These are phyloP conservation scores for Dothidotthia symphoricarpi DNA, from an alignment of 2,329 filamentous ascomycete genomes.

Conservation along the genomic window DNA sequence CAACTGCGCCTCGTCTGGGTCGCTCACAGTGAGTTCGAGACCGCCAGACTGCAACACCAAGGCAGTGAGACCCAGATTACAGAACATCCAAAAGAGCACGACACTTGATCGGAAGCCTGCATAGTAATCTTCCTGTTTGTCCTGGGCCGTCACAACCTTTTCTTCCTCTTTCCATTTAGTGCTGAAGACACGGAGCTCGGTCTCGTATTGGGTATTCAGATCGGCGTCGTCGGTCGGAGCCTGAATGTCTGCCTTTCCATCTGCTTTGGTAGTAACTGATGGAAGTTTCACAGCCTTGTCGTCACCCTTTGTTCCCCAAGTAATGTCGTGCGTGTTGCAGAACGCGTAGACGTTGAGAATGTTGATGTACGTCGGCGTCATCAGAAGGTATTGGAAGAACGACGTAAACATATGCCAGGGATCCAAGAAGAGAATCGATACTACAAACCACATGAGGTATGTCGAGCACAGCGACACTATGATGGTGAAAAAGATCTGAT, in stretches of 20 bases:
- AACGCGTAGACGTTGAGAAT: slow-evolving; percentile 99
- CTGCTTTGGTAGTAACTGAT: slow-evolving; percentile 84
- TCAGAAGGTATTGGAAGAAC: slow-evolving; percentile 88
- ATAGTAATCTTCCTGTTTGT: slow-evolving; percentile 98
- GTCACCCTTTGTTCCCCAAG: slow-evolving; percentile 97
- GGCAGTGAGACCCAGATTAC: slow-evolving; percentile 84
- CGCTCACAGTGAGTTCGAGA: slow-evolving; percentile 55
- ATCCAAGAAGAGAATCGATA: slow-evolving; percentile 91
- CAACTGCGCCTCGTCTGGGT: slow-evolving; percentile 41
- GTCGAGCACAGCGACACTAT: slow-evolving; percentile 91
- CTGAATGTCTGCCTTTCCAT: slow-evolving; percentile 88
- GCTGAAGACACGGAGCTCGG: slow-evolving; percentile 72
- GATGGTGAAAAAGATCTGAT: slow-evolving; percentile 86
- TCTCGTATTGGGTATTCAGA: slow-evolving; percentile 90
- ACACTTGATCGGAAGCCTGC: slow-evolving; percentile 90
- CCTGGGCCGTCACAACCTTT: slow-evolving; percentile 58
- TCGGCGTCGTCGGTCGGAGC: slow-evolving; percentile 88
- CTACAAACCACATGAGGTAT: slow-evolving; percentile 88
- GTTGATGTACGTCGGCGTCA: slow-evolving; percentile 96
- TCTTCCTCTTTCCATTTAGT: slow-evolving; percentile 73
- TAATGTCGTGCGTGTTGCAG: slow-evolving; percentile 96
- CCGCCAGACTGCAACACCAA: slow-evolving; percentile 85
- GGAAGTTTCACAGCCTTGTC: slow-evolving; percentile 91
- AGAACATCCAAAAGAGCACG: slow-evolving; percentile 94
- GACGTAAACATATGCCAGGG: slow-evolving; percentile 99